Conservation (phyloP, 2,329 filamentous ascomycete genomes). For the Talaromyces pinophilus region DNA sequence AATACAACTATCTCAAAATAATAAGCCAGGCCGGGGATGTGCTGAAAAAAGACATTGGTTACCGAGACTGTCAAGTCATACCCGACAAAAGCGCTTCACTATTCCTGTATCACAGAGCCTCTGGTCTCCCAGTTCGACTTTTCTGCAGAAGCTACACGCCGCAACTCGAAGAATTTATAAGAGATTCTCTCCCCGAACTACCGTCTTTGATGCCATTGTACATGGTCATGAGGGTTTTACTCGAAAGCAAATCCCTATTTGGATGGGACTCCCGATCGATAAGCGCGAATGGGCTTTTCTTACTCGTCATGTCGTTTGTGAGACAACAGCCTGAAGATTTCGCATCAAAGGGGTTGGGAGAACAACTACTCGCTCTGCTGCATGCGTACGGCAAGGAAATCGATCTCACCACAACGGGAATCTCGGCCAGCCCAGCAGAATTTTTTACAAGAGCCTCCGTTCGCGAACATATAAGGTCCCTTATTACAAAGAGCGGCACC, state of each 20-base stretch:
- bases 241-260: slow-evolving; percentile 54
- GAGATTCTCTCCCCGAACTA: slow-evolving; percentile 51
- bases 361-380: slow-evolving; percentile 53
- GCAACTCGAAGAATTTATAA: slow-evolving; percentile 46
- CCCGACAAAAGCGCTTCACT: slow-evolving; percentile 37
- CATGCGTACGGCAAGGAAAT: slow-evolving; percentile 50
- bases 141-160: slow-evolving; percentile 47
- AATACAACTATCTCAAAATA: slow-evolving; percentile 27
- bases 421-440: slow-evolving; percentile 52
- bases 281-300: slow-evolving; percentile 57
- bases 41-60: slow-evolving; percentile 30
- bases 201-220: slow-evolving; percentile 55
- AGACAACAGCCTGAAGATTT: slow-evolving; percentile 42
- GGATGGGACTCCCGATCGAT: slow-evolving; percentile 53
- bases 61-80: slow-evolving; percentile 25
- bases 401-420: slow-evolving; percentile 49
- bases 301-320: slow-evolving; percentile 59
- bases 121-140: slow-evolving; percentile 56
- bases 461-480: slow-evolving; percentile 20
- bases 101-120: slow-evolving; percentile 45
- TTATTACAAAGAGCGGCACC: slow-evolving; percentile 15
- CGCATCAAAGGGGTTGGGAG: slow-evolving; percentile 35
- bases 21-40: slow-evolving; percentile 30
- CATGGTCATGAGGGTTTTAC: slow-evolving; percentile 50
- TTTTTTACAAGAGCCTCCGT: slow-evolving; percentile 40